Conservation (phyloP, 768 basidiomycete species). For the Hygrophorus pudorinus region DNA sequence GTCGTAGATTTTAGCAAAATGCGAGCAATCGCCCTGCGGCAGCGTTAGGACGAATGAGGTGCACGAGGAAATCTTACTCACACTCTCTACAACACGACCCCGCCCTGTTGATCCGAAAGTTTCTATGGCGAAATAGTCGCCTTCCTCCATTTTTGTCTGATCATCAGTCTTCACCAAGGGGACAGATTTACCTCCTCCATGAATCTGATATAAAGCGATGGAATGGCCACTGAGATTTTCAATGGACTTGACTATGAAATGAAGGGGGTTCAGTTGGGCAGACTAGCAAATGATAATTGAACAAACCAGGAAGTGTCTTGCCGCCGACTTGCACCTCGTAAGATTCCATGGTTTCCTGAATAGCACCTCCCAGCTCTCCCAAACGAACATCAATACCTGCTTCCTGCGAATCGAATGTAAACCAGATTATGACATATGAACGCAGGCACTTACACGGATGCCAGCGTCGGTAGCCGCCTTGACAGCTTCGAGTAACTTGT, state of each 20-base stretch:
- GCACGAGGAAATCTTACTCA: constrained; percentile 20
- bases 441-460: constrained; percentile 44
- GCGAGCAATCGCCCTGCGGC: constrained; percentile 80
- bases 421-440: background rate
- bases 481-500: constrained; percentile 83
- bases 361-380: constrained; percentile 82
- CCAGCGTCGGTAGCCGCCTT: constrained; percentile 93
- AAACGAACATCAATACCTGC: constrained; percentile 93
- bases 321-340: constrained; percentile 91
- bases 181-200: constrained; percentile 81
- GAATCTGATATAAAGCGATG: constrained; percentile 84
- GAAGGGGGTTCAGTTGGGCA: constrained; percentile 1
- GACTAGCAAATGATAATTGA: constrained; percentile 1
- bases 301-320: constrained; percentile 67
- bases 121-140: constrained; percentile 98
- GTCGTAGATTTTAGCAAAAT: constrained; percentile 72
- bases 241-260: constrained; percentile 74
- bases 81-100: constrained; percentile 78
- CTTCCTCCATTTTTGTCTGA: constrained; percentile 97
- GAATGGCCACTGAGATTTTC: constrained; percentile 92
- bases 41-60: constrained; percentile 1
- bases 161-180: constrained; percentile 84
- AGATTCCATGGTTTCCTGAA: constrained; percentile 98
- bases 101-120: constrained; percentile 97
- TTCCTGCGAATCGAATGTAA: constrained; percentile 42